Percentiles rank a stretch among this genome's conserved stretches.
Conservation (phyloP, 176 grass and related monocot genomes). For the Triticum turgidum region DNA sequence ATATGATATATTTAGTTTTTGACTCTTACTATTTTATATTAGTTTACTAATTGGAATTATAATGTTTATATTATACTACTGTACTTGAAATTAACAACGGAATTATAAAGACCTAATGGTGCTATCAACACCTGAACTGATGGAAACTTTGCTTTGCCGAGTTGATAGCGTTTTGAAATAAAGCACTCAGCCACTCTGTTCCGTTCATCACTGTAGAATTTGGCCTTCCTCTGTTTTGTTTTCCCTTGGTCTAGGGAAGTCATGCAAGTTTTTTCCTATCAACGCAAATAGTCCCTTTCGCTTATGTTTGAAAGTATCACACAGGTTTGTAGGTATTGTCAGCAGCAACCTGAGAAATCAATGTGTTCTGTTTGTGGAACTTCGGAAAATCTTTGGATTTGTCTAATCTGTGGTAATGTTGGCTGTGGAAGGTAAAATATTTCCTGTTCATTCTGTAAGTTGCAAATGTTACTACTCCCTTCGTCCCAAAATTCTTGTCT, state of each 20-base stretch:
- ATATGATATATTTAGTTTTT: constrained; percentile 22
- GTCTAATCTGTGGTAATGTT: constrained; percentile 92
- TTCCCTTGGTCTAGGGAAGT: background rate
- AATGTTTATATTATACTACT: background rate
- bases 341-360: constrained; percentile 89
- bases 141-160: constrained; percentile 4
- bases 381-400: constrained; percentile 91
- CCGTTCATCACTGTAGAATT: background rate
- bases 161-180: constrained; percentile 13
- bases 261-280: background rate
- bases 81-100: background rate
- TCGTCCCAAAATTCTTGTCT: too few relatives aligned
- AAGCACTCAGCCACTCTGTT: background rate
- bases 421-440: constrained; percentile 90
- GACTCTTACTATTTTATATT: background rate
- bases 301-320: constrained; percentile 36
- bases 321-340: constrained; percentile 97
- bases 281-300: background rate
- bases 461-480: constrained; percentile 4
- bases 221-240: constrained; percentile 9
- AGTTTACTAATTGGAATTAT: background rate
- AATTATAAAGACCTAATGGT: background rate
- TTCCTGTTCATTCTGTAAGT: constrained; percentile 6
- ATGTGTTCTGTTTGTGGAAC: constrained; percentile 87
- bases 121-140: background rate